Evolutionary conservation across 345 rosid species (phyloP), one percentile per base, ranked within the genome.

Genomic region (Aurinia saxatilis): DNA sequence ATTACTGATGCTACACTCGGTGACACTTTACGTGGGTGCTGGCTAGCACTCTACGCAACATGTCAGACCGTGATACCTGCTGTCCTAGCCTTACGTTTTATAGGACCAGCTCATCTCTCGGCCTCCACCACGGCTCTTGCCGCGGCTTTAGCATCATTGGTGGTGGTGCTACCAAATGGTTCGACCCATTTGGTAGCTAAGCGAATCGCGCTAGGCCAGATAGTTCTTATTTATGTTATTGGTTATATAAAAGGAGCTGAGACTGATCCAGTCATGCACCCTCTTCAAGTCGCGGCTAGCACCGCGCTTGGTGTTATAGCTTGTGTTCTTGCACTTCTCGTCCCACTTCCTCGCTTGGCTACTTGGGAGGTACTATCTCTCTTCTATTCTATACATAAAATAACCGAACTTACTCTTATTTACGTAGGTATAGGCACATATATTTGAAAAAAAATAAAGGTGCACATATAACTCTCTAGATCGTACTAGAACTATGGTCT

Each of bases 341-440:
- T 87, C 34, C 96, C 98, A 5, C 80, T 60, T 70, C 98, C 98
- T 39, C 80, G 96, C 60, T 71, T 87, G 37, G 96, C 95, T 44
- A 74, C 78, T 59, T 29, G 60, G 16, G 85, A 89, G 95, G 98
- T 70, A 69, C 62, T 3, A 34, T 50, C 44, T 10, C 31, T 27
- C 12, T 39, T 39, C 2, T 13, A 39, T 8, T 8, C 17, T 35
- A 46, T 13, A 55, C 58, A 25, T 31, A 29, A 36, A 27, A 36
- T 36, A 66, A 27, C 37, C 19, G 21, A 38, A 49, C 44, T 14
- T 33, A 21, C 5, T 41, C 3, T 19, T 1, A 39, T 38, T 54
- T 60, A 68, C 33, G 40, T 53, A n/a, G n/a, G 25, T 30, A 37
- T 17, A 29, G 41, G 33, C 65, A 49, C 37, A 14, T 39, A 14